These are phyloP conservation scores for Pterula multifida DNA, from an alignment of 1,284 basidiomycete genomes.

Conservation along the genomic window DNA sequence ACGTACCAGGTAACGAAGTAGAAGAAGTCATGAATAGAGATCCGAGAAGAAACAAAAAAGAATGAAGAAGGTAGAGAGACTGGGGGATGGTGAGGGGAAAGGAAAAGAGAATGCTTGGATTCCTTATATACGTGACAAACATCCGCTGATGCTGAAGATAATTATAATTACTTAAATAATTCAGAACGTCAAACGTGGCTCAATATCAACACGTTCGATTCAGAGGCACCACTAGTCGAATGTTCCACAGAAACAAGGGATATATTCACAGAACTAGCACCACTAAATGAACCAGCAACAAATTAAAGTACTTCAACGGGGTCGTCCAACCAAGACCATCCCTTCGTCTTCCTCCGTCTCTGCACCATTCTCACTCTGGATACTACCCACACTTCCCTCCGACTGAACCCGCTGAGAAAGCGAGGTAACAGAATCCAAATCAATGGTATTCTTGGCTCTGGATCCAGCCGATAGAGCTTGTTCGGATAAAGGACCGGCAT, in stretches of 20 bases:
- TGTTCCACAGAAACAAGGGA: no score
- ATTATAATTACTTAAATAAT: no score
- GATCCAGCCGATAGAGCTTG: background rate
- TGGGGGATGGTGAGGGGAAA: background rate
- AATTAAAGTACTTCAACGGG: no score
- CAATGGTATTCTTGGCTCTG: background rate
- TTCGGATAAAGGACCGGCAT: background rate
- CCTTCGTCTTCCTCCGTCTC: slow-evolving; percentile 74
- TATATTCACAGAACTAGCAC: no score
- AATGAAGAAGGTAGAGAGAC: background rate
- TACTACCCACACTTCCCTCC: slow-evolving; percentile 6
- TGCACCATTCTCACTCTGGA: slow-evolving; percentile 41
- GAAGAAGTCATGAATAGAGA: background rate
- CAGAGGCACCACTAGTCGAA: no score
- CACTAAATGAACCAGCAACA: no score
- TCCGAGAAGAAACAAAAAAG: background rate
- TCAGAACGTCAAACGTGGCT: no score
- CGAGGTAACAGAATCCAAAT: slow-evolving; percentile 23
- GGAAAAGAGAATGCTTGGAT: no score
- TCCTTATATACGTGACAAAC: no score
- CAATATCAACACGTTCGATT: no score
- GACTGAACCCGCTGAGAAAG: slow-evolving; percentile 15
- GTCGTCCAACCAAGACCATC: slow-evolving; percentile 62
- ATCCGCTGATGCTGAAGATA: no score
- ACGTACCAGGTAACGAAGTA: background rate